Percentiles rank a stretch among this genome's conserved stretches.
Conservation (phyloP, 73 alveolate genomes). For the Symbiodinium natans region DNA sequence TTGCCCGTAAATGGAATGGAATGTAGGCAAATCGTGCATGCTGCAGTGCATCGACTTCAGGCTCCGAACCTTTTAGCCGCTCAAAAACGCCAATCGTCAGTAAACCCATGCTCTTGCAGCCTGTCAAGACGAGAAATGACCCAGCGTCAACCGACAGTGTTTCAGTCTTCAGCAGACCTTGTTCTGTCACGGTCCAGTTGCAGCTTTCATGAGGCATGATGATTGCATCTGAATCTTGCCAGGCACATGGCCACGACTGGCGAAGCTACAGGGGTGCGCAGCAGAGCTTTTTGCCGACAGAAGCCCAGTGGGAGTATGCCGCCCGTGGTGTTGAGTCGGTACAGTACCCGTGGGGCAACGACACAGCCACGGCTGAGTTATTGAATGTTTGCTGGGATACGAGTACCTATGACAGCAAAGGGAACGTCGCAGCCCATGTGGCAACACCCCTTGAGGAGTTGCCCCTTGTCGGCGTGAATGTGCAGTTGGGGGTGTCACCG, state of each 20-base stretch:
- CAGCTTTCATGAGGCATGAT: no score
- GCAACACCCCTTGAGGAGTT: conserved; percentile 64
- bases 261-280: conserved; percentile 45
- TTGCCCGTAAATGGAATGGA: no score
- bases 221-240: no score
- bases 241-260: conserved; percentile 87
- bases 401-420: conserved; percentile 23
- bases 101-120: no score
- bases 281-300: conserved; percentile 55
- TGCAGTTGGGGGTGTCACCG: conserved; percentile 32
- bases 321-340: conserved; percentile 45
- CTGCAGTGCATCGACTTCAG: no score
- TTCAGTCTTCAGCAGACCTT: no score
- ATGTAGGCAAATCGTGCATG: no score
- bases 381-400: conserved; percentile 83
- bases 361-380: conserved; percentile 26
- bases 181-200: no score
- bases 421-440: background rate
- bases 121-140: no score
- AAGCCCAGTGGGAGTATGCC: conserved; percentile 92
- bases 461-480: conserved; percentile 48
- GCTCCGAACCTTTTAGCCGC: no score
- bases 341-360: conserved; percentile 79
- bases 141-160: no score
- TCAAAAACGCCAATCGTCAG: no score